Percentiles rank a stretch among this genome's conserved stretches.
These are phyloP conservation scores for Primulina huaijiensis DNA, from an alignment of 257 asterid genomes.

Conservation along the genomic window DNA sequence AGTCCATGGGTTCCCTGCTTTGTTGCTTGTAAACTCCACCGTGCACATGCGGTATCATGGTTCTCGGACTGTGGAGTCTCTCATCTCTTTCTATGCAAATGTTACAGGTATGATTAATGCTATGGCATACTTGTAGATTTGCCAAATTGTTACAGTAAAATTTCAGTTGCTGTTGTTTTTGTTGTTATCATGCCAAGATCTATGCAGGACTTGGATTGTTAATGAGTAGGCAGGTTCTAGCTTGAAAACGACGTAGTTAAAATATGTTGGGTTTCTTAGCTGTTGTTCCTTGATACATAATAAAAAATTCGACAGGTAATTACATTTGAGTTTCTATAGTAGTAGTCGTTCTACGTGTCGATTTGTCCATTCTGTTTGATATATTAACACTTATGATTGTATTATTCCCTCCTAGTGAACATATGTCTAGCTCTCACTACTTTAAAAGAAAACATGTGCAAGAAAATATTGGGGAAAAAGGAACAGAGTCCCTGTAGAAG, in stretches of 20 bases:
- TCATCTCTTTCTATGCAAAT: constrained; percentile 60
- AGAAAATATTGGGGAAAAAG: too few species aligned
- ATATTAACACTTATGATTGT: too few species aligned
- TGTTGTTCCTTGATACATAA: not conserved
- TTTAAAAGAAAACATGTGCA: too few species aligned
- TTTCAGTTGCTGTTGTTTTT: constrained; percentile 4
- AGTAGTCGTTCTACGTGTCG: not conserved
- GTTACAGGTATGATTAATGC: constrained; percentile 60
- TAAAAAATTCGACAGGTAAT: too few species aligned
- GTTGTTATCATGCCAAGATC: not conserved
- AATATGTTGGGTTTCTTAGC: not conserved
- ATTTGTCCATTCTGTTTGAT: not conserved
- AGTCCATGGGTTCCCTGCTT: constrained; percentile 86
- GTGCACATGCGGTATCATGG: constrained; percentile 75
- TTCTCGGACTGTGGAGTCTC: constrained; percentile 78
- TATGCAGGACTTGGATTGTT: not conserved
- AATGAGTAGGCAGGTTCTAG: not conserved
- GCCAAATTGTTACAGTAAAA: not conserved
- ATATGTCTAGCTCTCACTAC: too few species aligned
- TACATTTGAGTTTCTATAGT: not conserved
- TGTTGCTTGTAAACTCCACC: constrained; percentile 81
- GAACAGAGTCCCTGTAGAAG: too few species aligned
- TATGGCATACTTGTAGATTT: constrained; percentile 7
- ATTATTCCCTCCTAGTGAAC: too few species aligned
- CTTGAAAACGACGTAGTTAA: not conserved